phyloP scores from a whole-genome alignment of 2,329 filamentous ascomycete species.

The Trichoderma semiorbis region DNA sequence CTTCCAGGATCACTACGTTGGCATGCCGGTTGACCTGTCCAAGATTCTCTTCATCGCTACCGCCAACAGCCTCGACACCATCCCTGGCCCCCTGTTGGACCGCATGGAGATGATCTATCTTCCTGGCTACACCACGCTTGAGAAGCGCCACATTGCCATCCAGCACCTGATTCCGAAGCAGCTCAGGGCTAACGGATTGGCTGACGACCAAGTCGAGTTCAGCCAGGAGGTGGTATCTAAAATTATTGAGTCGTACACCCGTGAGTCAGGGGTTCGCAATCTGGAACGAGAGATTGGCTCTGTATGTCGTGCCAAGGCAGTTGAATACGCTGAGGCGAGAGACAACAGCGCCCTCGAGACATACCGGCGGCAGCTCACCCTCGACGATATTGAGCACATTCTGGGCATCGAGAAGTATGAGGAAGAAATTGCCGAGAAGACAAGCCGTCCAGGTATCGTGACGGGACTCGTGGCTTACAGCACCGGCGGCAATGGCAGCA shows the following conservation, averaged over 20 bases:
- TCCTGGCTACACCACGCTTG: constrained; percentile 91
- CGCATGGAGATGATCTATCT: constrained; percentile 96
- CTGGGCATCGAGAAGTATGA: constrained; percentile 91
- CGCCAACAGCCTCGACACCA: constrained; percentile 91
- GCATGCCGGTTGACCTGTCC: constrained; percentile 90
- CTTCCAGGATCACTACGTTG: constrained; percentile 95
- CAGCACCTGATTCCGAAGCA: constrained; percentile 97
- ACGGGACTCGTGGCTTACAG: constrained; percentile 95
- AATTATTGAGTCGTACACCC: constrained; percentile 94
- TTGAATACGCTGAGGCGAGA: constrained; percentile 87
- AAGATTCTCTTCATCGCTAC: constrained; percentile 98
- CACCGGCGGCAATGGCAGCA: constrained; percentile 87
- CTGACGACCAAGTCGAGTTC: constrained; percentile 69
- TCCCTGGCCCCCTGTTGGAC: constrained; percentile 88
- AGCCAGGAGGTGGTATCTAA: constrained; percentile 85
- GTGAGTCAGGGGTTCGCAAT: constrained; percentile 92
- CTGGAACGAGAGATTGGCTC: constrained; percentile 93
- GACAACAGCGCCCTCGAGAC: constrained; percentile 64
- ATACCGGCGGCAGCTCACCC: constrained; percentile 70
- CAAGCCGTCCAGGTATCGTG: constrained; percentile 81
- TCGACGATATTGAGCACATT: constrained; percentile 83
- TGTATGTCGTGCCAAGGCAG: constrained; percentile 91
- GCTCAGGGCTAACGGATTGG: constrained; percentile 82
- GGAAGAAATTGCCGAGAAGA: constrained; percentile 89
- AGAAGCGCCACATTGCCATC: constrained; percentile 92